A percentile compares a stretch with the other conserved stretches of the same genome.
phyloP scores from a whole-genome alignment of 2,329 filamentous ascomycete species.

The Trichoderma sp. region DNA sequence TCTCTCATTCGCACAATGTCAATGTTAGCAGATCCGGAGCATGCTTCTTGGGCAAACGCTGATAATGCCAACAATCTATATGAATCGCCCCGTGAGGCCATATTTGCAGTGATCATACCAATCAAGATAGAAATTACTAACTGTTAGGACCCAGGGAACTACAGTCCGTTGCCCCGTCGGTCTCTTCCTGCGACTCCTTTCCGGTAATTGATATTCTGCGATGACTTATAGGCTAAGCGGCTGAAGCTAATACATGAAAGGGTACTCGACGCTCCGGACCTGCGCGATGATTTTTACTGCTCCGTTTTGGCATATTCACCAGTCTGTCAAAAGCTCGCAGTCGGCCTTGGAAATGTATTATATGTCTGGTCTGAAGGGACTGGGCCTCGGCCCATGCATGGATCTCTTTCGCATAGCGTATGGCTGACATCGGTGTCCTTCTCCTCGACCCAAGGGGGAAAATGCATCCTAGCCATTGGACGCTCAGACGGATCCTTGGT shows the following conservation, averaged over 20 bases:
- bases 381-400: constrained; percentile 60
- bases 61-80: constrained; percentile 34
- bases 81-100: neutral
- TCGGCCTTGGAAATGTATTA: constrained; percentile 77
- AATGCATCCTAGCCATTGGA: constrained; percentile 82
- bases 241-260: constrained; percentile 48
- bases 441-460: constrained; percentile 75
- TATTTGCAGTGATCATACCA: neutral
- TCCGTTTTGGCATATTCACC: constrained; percentile 84
- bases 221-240: neutral
- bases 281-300: constrained; percentile 97
- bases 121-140: constrained; percentile 20
- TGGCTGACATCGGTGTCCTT: constrained; percentile 87
- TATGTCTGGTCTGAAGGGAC: constrained; percentile 86
- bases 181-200: constrained; percentile 74
- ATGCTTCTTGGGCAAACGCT: neutral
- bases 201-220: constrained; percentile 57
- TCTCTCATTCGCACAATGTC: neutral
- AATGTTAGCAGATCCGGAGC: neutral
- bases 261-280: constrained; percentile 82
- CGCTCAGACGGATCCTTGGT: constrained; percentile 76
- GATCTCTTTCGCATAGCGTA: constrained; percentile 33
- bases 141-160: constrained; percentile 28
- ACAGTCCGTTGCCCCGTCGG: constrained; percentile 35
- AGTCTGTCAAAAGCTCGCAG: constrained; percentile 75